phyloP scores from a whole-genome alignment of 2,329 filamentous ascomycete genomes.

The Xylariaceae sp. region DNA sequence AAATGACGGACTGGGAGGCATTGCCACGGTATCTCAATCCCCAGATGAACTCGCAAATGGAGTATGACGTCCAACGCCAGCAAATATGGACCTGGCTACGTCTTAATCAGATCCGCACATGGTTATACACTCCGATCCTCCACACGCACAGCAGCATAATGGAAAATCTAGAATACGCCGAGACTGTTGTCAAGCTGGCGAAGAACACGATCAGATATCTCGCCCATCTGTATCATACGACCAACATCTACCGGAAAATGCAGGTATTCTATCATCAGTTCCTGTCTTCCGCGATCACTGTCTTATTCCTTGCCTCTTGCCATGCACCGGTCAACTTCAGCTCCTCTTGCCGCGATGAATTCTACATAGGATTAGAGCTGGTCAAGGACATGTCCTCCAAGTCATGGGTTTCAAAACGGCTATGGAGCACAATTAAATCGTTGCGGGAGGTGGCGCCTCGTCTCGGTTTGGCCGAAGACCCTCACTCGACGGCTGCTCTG shows the following conservation, averaged over 20 bases:
- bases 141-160: constrained; percentile 81
- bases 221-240: constrained; percentile 65
- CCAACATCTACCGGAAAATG: constrained; percentile 65
- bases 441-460: constrained; percentile 69
- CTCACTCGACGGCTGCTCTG: constrained; percentile 48
- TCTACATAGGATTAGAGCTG: constrained; percentile 72
- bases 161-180: constrained; percentile 68
- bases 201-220: constrained; percentile 73
- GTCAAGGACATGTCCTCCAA: constrained; percentile 68
- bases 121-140: constrained; percentile 82
- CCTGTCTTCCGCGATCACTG: constrained; percentile 68
- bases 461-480: constrained; percentile 56
- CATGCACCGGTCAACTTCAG: constrained; percentile 72
- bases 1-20: constrained; percentile 54
- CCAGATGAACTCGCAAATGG: constrained; percentile 39
- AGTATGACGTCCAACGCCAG: constrained; percentile 66
- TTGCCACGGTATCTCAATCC: constrained; percentile 25
- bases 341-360: constrained; percentile 65
- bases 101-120: constrained; percentile 84
- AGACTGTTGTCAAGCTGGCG: constrained; percentile 68
- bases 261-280: constrained; percentile 82
- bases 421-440: constrained; percentile 69
- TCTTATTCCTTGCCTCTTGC: constrained; percentile 71
- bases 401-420: constrained; percentile 65
- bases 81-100: constrained; percentile 82